Conservation (phyloP, 176 grass and related monocot genomes). For the Avena insularis region DNA sequence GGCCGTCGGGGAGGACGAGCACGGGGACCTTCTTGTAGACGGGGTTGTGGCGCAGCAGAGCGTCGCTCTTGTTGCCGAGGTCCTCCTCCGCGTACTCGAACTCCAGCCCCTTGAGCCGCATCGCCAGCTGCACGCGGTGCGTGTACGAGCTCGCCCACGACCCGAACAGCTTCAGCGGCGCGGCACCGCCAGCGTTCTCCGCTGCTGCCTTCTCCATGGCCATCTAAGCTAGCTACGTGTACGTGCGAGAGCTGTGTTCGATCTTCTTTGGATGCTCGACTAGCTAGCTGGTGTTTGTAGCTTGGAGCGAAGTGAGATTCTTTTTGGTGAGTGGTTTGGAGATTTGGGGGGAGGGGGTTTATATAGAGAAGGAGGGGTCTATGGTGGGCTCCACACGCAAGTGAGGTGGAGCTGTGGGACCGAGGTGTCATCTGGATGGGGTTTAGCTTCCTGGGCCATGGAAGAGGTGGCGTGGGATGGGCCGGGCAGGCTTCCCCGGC, state of each 20-base stretch:
- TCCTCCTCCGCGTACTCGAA: conserved; percentile 85
- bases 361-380: conserved; percentile 33
- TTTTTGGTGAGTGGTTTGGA: not conserved
- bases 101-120: conserved; percentile 75
- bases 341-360: not conserved
- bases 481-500: conserved; percentile 45
- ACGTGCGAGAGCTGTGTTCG: not conserved
- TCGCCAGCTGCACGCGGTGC: conserved; percentile 82
- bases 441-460: conserved; percentile 18
- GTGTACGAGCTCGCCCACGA: conserved; percentile 97
- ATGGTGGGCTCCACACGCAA: not conserved
- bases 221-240: not conserved
- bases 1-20: conserved; percentile 72
- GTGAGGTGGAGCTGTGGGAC: not conserved
- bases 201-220: conserved; percentile 43
- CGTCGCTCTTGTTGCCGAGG: conserved; percentile 67
- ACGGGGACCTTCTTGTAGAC: conserved; percentile 92
- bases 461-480: not conserved
- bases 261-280: not conserved
- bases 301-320: not conserved
- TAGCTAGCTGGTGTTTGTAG: not conserved
- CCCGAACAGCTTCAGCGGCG: conserved; percentile 64
- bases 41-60: conserved; percentile 67
- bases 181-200: not conserved
- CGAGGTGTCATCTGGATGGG: not conserved